Conservation (phyloP, 2,329 filamentous ascomycete genomes). For the Ampelomyces quisqualis region DNA sequence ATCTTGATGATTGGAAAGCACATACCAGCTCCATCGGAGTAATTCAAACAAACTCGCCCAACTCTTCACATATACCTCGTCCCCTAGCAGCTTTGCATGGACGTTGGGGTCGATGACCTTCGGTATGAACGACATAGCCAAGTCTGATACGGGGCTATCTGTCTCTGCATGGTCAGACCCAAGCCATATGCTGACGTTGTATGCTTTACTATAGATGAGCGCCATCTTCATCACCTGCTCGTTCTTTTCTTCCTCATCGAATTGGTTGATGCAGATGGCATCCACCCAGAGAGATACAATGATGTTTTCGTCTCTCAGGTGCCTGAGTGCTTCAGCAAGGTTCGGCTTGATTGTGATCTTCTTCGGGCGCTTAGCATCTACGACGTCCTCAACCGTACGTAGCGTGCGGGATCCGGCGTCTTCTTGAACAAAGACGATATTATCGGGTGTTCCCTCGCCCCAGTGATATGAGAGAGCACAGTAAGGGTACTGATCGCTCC, state of each 20-base stretch:
- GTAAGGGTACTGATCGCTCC: background rate
- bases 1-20: background rate
- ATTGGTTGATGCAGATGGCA: slow-evolving; percentile 16
- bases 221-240: slow-evolving; percentile 11
- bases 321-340: slow-evolving; percentile 2
- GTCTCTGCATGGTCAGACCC: background rate
- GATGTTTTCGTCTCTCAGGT: background rate
- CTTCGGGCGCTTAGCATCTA: background rate
- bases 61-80: background rate
- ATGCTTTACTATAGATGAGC: slow-evolving; percentile 6
- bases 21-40: slow-evolving; percentile 3
- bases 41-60: slow-evolving; percentile 4
- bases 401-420: background rate
- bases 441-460: background rate
- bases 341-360: slow-evolving; percentile 1
- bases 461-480: slow-evolving; percentile 7
- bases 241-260: slow-evolving; percentile 8
- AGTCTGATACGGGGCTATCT: background rate
- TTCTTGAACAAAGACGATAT: slow-evolving; percentile 1
- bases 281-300: slow-evolving; percentile 5
- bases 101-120: background rate
- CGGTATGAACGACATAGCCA: slow-evolving; percentile 1
- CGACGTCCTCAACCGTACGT: background rate
- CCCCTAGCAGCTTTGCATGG: background rate
- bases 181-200: slow-evolving; percentile 5